Conservation (phyloP, 2,329 filamentous ascomycete species). For the Trichophyton rubrum region DNA sequence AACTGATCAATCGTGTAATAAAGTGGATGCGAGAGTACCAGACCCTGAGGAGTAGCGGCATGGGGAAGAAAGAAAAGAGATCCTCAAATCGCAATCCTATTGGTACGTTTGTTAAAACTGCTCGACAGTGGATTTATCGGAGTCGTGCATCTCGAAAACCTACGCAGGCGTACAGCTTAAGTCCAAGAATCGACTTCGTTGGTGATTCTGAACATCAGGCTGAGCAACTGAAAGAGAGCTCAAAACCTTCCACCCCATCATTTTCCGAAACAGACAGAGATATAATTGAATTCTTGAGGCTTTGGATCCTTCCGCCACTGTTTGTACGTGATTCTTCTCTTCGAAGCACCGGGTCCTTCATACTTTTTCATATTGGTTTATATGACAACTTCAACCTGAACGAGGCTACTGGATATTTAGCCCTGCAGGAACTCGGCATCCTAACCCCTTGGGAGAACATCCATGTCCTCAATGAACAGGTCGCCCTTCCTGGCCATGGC, state of each 20-base stretch:
- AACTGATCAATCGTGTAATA: conserved; percentile 38
- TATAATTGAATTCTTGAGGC: conserved; percentile 45
- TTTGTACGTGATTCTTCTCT: conserved; percentile 31
- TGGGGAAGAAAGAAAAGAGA: background rate
- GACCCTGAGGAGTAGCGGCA: conserved; percentile 32
- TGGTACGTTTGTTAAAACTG: conserved; percentile 33
- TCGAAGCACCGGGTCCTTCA: conserved; percentile 40
- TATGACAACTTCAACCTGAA: conserved; percentile 37
- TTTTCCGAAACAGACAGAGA: conserved; percentile 41
- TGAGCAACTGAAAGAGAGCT: background rate
- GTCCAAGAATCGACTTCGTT: conserved; percentile 18
- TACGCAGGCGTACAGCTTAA: conserved; percentile 31
- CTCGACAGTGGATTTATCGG: conserved; percentile 29
- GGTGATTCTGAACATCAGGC: background rate
- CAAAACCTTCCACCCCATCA: conserved; percentile 23
- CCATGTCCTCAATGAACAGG: conserved; percentile 38
- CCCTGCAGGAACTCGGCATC: conserved; percentile 51
- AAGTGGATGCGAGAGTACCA: conserved; percentile 46
- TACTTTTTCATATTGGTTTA: conserved; percentile 45
- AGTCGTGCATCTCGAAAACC: conserved; percentile 33
- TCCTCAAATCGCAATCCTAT: conserved; percentile 25
- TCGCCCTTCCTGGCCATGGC: conserved; percentile 40
- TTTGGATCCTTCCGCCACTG: conserved; percentile 36
- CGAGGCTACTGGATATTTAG: conserved; percentile 32
- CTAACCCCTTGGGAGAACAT: conserved; percentile 48